Evolutionary conservation across 2,329 filamentous ascomycete species (phyloP).

Genomic region (Penicillium olsonii): DNA sequence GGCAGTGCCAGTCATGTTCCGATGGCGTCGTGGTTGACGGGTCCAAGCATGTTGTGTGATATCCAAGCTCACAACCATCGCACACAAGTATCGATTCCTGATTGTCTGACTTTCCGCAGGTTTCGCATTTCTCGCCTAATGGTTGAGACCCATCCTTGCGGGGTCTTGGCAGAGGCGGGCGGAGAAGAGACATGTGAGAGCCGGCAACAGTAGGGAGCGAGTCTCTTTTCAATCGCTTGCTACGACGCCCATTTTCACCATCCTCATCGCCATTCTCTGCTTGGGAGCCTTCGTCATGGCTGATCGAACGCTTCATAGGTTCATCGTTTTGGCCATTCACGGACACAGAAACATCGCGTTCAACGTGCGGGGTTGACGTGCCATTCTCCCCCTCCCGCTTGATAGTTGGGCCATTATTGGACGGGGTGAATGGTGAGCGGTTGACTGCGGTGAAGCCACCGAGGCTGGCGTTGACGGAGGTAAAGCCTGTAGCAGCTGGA

Average conservation of each 20-base stretch:
- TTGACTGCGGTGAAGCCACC: constrained; percentile 64
- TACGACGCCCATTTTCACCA: constrained; percentile 70
- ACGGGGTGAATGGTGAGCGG: constrained; percentile 45
- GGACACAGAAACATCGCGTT: constrained; percentile 60
- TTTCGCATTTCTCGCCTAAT: constrained; percentile 76
- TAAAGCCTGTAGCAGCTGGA: constrained; percentile 58
- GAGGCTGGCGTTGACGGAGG: constrained; percentile 65
- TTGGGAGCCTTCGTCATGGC: constrained; percentile 54
- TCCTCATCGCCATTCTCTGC: constrained; percentile 58
- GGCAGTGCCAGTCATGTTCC: constrained; percentile 92
- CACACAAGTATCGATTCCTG: constrained; percentile 72
- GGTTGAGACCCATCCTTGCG: constrained; percentile 58
- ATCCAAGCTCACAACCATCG: constrained; percentile 88
- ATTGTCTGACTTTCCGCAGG: constrained; percentile 78
- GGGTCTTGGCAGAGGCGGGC: constrained; percentile 67
- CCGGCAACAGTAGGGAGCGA: constrained; percentile 77
- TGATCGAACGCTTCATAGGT: constrained; percentile 75
- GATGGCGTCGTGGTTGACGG: constrained; percentile 76
- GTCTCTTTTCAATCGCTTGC: constrained; percentile 87
- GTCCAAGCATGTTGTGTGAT: constrained; percentile 85
- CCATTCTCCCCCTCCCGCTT: constrained; percentile 57
- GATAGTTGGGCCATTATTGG: constrained; percentile 42
- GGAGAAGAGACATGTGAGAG: constrained; percentile 94
- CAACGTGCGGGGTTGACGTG: constrained; percentile 63
- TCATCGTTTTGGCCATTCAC: constrained; percentile 56